These are phyloP conservation scores for Dactylellina parvicollis DNA, from an alignment of 2,329 filamentous ascomycete species.

Conservation along the genomic window DNA sequence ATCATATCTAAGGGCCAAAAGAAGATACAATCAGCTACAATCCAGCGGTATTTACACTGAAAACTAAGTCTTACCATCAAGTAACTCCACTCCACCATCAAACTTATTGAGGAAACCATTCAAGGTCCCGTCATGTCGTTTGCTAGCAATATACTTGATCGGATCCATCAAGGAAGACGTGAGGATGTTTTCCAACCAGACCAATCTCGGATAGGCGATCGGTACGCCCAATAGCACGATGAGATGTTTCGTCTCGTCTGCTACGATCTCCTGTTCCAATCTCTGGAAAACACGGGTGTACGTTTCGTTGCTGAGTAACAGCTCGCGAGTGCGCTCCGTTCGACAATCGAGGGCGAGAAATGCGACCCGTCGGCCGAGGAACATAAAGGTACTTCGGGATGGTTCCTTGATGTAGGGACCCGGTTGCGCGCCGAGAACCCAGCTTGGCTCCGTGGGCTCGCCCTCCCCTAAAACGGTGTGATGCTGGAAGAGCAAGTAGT, in stretches of 20 bases:
- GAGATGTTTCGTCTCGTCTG: conserved; percentile 87
- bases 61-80: conserved; percentile 69
- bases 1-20: conserved; percentile 74
- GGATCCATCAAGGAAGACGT: conserved; percentile 88
- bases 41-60: background rate
- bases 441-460: conserved; percentile 85
- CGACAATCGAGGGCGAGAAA: conserved; percentile 90
- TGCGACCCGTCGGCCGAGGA: conserved; percentile 78
- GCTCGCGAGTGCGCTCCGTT: conserved; percentile 85
- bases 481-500: conserved; percentile 98
- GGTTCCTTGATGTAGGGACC: conserved; percentile 91
- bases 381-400: conserved; percentile 86
- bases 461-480: conserved; percentile 86
- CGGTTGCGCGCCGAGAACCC: conserved; percentile 80
- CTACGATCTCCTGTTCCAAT: conserved; percentile 80
- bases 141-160: conserved; percentile 84
- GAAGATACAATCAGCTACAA: conserved; percentile 61
- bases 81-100: conserved; percentile 88
- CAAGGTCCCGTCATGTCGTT: conserved; percentile 71
- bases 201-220: conserved; percentile 80
- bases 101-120: conserved; percentile 85
- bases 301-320: conserved; percentile 80
- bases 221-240: conserved; percentile 87
- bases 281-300: conserved; percentile 89
- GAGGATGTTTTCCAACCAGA: conserved; percentile 78